These are phyloP conservation scores for Suillus subluteus DNA, from an alignment of 768 basidiomycete genomes.

Conservation along the genomic window DNA sequence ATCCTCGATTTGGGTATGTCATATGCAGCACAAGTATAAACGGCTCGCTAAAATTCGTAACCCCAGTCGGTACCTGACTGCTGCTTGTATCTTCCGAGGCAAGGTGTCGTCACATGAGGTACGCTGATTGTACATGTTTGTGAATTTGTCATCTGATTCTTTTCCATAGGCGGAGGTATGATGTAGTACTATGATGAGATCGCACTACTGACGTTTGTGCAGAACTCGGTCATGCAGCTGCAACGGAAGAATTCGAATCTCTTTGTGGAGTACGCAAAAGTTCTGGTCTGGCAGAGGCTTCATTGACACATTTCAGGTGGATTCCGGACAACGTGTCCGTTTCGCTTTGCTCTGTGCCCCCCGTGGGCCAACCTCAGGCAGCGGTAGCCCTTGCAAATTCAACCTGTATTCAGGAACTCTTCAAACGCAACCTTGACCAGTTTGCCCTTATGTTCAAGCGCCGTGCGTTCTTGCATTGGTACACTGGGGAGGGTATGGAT, in stretches of 20 bases:
- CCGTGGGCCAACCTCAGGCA: conserved; percentile 76
- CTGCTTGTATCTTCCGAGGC: conserved; percentile 87
- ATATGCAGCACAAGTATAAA: not conserved
- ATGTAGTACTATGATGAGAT: conserved; percentile 17
- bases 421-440: conserved; percentile 74
- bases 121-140: conserved; percentile 30
- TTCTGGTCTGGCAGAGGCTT: conserved; percentile 6
- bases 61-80: conserved; percentile 79
- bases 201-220: conserved; percentile 16
- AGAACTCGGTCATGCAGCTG: conserved; percentile 74
- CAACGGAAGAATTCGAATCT: conserved; percentile 74
- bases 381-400: conserved; percentile 78
- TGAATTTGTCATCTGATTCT: conserved; percentile 2
- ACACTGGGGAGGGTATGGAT: conserved; percentile 92
- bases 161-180: conserved; percentile 54
- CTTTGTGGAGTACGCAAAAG: conserved; percentile 73
- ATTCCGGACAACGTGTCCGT: conserved; percentile 91
- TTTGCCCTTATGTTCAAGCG: conserved; percentile 84
- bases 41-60: not conserved
- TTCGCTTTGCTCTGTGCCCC: conserved; percentile 80
- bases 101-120: conserved; percentile 82
- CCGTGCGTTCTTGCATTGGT: conserved; percentile 89
- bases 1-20: conserved; percentile 72
- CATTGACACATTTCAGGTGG: conserved; percentile 55
- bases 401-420: conserved; percentile 84